A percentile compares a stretch with the other conserved stretches of the same genome.
Conservation (phyloP, 306 rosid genomes). For the Prunus fruticosa region DNA sequence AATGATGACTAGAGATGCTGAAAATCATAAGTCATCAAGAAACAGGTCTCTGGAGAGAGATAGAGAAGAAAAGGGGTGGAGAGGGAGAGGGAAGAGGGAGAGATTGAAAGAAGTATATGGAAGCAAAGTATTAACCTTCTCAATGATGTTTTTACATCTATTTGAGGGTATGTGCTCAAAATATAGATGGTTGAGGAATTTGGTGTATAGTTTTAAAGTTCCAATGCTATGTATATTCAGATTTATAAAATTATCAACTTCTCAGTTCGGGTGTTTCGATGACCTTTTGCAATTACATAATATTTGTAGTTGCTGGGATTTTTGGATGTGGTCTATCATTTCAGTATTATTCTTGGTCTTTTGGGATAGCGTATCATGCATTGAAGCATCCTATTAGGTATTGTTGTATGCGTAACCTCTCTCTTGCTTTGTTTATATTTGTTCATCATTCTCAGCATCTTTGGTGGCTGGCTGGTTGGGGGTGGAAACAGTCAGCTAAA, state of each 20-base stretch:
- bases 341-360: neutral
- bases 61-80: neutral
- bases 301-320: slow-evolving; percentile 3
- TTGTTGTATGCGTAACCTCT: neutral
- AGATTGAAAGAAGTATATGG: neutral
- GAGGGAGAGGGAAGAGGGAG: neutral
- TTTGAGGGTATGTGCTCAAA: slow-evolving; percentile 4
- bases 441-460: neutral
- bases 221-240: neutral
- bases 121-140: neutral
- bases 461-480: neutral
- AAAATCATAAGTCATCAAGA: neutral
- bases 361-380: neutral
- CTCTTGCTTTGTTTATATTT: neutral
- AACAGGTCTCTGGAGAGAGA: neutral
- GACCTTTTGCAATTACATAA: neutral
- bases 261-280: neutral
- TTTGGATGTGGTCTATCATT: neutral
- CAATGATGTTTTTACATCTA: neutral
- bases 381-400: neutral
- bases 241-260: neutral
- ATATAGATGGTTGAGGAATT: neutral
- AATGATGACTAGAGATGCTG: neutral
- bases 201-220: slow-evolving; percentile 1
- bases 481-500: too few species aligned